These are phyloP conservation scores for Tardiomyces depauwii DNA, from an alignment of 1,139 yeast species.

Conservation along the genomic window DNA sequence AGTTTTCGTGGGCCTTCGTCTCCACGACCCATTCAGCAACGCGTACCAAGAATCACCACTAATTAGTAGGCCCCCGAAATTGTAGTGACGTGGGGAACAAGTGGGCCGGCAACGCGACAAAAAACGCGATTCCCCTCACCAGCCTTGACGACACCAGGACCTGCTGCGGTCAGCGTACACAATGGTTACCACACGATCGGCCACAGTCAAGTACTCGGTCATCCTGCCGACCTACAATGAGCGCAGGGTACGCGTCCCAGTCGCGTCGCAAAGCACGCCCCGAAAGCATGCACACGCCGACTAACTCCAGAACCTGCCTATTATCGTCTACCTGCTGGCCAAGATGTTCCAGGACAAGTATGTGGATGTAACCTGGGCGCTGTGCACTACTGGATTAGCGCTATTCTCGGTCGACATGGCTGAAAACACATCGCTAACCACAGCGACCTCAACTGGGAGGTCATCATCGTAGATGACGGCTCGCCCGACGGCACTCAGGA, in stretches of 20 bases:
- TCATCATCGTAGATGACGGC: conserved; percentile 67
- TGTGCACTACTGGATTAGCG: no score
- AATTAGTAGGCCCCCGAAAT: no score
- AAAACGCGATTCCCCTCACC: no score
- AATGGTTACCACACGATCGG: background rate
- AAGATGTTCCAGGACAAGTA: conserved; percentile 49
- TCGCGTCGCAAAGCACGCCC: background rate
- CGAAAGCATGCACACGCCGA: background rate
- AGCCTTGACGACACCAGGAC: no score
- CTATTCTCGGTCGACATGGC: background rate
- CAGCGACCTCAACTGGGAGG: conserved; percentile 54
- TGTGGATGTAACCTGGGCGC: background rate
- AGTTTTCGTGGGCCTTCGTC: no score
- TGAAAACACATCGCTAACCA: background rate
- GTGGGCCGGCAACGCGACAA: no score
- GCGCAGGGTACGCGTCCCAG: conserved; percentile 31
- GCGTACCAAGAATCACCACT: no score
- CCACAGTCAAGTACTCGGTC: conserved; percentile 47
- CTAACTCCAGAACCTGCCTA: conserved; percentile 44
- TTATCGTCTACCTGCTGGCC: conserved; percentile 58
- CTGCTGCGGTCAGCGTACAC: background rate
- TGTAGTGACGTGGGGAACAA: no score
- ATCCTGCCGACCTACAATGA: conserved; percentile 77
- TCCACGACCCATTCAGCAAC: no score
- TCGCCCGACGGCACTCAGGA: conserved; percentile 81